These are phyloP conservation scores for Boletus reticulatus DNA, from an alignment of 768 basidiomycete genomes.

Conservation along the genomic window DNA sequence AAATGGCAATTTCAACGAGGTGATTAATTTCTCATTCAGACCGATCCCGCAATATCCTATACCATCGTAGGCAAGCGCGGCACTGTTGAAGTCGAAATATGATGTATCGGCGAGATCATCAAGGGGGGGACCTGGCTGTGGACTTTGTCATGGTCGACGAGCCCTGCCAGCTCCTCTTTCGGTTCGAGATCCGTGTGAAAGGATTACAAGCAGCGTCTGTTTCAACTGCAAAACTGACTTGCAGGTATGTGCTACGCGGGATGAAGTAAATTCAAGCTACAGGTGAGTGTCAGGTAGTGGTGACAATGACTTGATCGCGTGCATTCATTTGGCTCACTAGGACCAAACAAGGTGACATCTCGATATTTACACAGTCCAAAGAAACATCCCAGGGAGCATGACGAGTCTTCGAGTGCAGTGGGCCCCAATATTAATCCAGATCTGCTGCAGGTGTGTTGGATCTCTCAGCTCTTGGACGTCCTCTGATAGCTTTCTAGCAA, in stretches of 20 bases:
- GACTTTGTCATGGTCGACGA: constrained; percentile 13
- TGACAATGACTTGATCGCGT: neutral
- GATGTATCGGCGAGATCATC: constrained; percentile 12
- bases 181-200: constrained; percentile 6
- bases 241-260: neutral
- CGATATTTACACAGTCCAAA: neutral
- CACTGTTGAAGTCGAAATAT: constrained; percentile 13
- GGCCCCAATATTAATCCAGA: neutral
- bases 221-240: neutral
- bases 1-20: neutral
- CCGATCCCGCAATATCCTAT: neutral
- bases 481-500: neutral
- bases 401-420: neutral
- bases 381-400: neutral
- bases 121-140: neutral
- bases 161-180: constrained; percentile 9
- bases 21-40: neutral
- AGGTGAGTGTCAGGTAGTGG: neutral
- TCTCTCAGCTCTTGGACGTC: too few species aligned
- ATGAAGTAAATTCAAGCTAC: neutral
- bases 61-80: constrained; percentile 5
- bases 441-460: neutral
- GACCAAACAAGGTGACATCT: neutral
- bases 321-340: neutral
- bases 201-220: neutral